Base-by-base conservation (phyloP, 768 basidiomycete species). In the Polyporus arcularius region DNA sequence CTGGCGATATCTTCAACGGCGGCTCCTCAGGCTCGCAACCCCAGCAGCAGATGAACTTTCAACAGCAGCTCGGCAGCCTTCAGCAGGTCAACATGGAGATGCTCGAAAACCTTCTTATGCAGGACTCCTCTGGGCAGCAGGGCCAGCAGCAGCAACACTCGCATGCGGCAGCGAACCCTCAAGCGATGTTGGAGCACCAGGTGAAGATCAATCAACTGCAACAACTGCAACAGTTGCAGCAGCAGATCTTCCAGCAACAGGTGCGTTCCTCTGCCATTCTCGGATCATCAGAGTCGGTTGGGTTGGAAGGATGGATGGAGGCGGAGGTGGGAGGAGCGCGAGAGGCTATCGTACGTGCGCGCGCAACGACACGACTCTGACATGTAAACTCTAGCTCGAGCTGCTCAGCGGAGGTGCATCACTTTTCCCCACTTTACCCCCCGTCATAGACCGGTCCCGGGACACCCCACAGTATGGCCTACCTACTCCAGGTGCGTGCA, bases 181-280 rank as follows among this genome's bases (percentile, higher is more conserved):
- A 86, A 48, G 70, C 84, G 62, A 73, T 89, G 40, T 73, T 88
- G 43, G 88, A 90, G 68, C 89, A 92, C 66, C 90, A 92, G 71
- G 83, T 90, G 76, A 89, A 88, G 71, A 79, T 93, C 47, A 82
- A 83, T 2, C 89, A 90, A 71, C 77, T 94, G 3, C 92, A 89
- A 62, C 86, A 89, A 71, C 77, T 90, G 9, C 89, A 89, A 69
- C 86, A 90, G 71, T 77, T 88, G 12, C 90, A 95, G 69, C 87
- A 87, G 58, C 89, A 92, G 78, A 90, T 93, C 61, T 90, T 94
- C 60, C 92, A 94, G 68, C 92, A 94, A 70, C 93, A 94, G 86
- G 93, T 89, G 31, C 38, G 58, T 48, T n/a, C 40, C 18, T 12
- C 55, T 11, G 21, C 15, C 40, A 53, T 9, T 53, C 26, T 59